Conservation (phyloP, 1,139 yeast species). For the Taphrina sp. region DNA sequence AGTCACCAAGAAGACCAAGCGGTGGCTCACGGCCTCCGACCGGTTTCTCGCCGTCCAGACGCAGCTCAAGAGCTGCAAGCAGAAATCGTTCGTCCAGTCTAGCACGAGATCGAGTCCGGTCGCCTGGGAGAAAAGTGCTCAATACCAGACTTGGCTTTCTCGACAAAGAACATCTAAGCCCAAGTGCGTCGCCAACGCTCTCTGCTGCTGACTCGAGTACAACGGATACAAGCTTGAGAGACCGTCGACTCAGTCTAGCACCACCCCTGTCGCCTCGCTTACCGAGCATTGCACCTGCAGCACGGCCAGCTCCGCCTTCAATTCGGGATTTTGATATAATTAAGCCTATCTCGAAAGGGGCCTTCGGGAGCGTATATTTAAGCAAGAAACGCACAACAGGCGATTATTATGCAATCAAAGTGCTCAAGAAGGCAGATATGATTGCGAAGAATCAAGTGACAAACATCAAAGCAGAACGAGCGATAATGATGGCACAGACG, state of each 20-base stretch:
- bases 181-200: slow-evolving; percentile 24
- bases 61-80: slow-evolving; percentile 27
- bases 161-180: slow-evolving; percentile 24
- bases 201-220: slow-evolving; percentile 35
- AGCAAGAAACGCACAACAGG: slow-evolving; percentile 84
- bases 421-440: slow-evolving; percentile 92
- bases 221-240: slow-evolving; percentile 31
- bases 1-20: slow-evolving; percentile 24
- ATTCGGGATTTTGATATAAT: slow-evolving; percentile 86
- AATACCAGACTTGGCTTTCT: slow-evolving; percentile 14
- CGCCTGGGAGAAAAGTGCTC: slow-evolving; percentile 13
- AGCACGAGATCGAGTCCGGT: slow-evolving; percentile 12
- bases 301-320: slow-evolving; percentile 55
- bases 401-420: slow-evolving; percentile 92
- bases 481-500: slow-evolving; percentile 95
- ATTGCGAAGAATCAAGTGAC: slow-evolving; percentile 93
- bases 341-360: slow-evolving; percentile 94
- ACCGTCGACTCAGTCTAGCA: slow-evolving; percentile 16
- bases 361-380: slow-evolving; percentile 91
- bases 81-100: slow-evolving; percentile 22
- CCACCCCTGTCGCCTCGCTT: slow-evolving; percentile 78
- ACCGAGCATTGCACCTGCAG: slow-evolving; percentile 56
- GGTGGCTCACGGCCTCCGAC: slow-evolving; percentile 27
- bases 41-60: slow-evolving; percentile 23
- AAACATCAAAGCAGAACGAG: slow-evolving; percentile 90